These are phyloP conservation scores for Microthlaspi erraticum DNA, from an alignment of 345 rosid species.

Conservation along the genomic window DNA sequence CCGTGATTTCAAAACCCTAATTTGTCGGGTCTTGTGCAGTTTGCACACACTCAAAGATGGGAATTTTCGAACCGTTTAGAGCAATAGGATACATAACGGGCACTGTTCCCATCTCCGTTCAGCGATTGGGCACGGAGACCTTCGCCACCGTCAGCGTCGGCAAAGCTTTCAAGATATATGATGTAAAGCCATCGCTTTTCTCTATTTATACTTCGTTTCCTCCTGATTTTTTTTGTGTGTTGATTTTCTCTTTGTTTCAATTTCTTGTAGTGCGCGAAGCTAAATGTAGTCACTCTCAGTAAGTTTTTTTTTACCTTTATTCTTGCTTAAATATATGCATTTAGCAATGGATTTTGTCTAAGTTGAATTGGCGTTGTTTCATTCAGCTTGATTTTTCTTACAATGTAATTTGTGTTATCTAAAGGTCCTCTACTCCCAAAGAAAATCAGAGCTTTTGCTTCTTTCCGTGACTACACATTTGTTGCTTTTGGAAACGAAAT, in stretches of 20 bases:
- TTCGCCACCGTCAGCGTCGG: conserved; percentile 92
- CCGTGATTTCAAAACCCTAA: conserved; percentile 10
- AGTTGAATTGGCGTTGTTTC: neutral
- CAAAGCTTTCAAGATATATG: conserved; percentile 91
- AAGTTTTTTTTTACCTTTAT: conserved; percentile 30
- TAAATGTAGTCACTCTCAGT: conserved; percentile 75
- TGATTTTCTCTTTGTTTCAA: neutral
- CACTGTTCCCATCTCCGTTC: conserved; percentile 83
- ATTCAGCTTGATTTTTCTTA: conserved; percentile 17
- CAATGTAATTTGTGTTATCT: conserved; percentile 8
- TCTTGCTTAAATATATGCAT: conserved; percentile 2
- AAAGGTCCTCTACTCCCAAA: conserved; percentile 84
- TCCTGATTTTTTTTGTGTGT: too few species aligned
- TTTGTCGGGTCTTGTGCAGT: neutral
- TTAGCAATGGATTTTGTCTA: conserved; percentile 6
- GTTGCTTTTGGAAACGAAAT: conserved; percentile 75
- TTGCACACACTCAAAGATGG: conserved; percentile 52
- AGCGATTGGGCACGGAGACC: conserved; percentile 87
- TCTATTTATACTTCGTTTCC: neutral
- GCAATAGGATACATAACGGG: conserved; percentile 89
- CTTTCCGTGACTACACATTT: conserved; percentile 84
- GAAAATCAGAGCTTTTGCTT: conserved; percentile 90
- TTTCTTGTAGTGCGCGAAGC: conserved; percentile 80
- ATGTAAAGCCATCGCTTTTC: conserved; percentile 43
- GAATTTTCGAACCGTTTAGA: conserved; percentile 90